Conservation (phyloP, 2,329 filamentous ascomycete species). For the Coniochaeta ligniaria region DNA sequence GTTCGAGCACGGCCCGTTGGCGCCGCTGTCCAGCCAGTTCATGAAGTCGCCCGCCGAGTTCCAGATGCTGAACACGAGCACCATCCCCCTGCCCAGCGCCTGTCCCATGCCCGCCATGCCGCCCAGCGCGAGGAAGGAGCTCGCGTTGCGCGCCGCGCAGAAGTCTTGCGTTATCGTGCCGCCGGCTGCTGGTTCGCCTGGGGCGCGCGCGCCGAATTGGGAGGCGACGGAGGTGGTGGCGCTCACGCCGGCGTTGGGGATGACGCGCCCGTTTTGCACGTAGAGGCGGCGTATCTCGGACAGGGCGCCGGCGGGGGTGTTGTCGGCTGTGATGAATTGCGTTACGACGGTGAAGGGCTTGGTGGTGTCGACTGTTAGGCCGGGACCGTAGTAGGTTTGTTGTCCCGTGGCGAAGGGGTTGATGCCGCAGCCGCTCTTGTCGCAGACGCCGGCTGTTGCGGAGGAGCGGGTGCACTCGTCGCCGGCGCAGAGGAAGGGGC, state of each 20-base stretch:
- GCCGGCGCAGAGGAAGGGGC: conserved; percentile 36
- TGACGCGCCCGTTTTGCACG: conserved; percentile 40
- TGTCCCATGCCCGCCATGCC: conserved; percentile 43
- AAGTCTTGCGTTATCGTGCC: conserved; percentile 38
- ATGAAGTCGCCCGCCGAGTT: conserved; percentile 38
- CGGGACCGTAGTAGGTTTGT: conserved; percentile 16
- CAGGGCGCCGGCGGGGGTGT: conserved; percentile 26
- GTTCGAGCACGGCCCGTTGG: conserved; percentile 38
- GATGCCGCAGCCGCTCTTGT: conserved; percentile 35
- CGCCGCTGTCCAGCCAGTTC: conserved; percentile 41
- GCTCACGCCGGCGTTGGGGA: conserved; percentile 27
- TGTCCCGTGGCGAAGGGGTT: conserved; percentile 30
- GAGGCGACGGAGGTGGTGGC: conserved; percentile 43
- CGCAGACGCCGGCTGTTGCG: conserved; percentile 29
- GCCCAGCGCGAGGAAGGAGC: conserved; percentile 38
- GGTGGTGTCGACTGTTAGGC: conserved; percentile 36
- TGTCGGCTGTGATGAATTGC: conserved; percentile 31
- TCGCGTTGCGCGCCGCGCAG: conserved; percentile 40
- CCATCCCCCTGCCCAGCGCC: conserved; percentile 36
- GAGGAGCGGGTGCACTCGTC: conserved; percentile 20
- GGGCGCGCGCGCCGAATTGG: conserved; percentile 43
- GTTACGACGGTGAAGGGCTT: conserved; percentile 30
- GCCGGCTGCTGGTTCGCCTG: conserved; percentile 13
- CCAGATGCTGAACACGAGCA: conserved; percentile 41
- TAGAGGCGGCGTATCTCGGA: conserved; percentile 39